These are phyloP conservation scores for Microthlaspi erraticum DNA, from an alignment of 345 rosid genomes.

Conservation along the genomic window DNA sequence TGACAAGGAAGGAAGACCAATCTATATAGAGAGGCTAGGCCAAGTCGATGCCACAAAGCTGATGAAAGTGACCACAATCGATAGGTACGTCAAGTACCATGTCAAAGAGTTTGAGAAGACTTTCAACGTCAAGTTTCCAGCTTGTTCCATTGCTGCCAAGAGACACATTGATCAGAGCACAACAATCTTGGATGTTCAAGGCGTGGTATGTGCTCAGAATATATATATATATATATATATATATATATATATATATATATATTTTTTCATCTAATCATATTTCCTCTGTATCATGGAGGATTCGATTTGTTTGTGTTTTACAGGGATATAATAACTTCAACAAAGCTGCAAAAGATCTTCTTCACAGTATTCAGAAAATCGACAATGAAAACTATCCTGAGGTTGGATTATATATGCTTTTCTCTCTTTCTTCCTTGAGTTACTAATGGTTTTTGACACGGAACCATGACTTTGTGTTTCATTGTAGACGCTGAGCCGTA, in stretches of 20 bases:
- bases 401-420: constrained; percentile 46
- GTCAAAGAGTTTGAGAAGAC: constrained; percentile 87
- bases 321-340: constrained; percentile 81
- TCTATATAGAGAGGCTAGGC: constrained; percentile 83
- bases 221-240: no score
- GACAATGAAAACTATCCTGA: constrained; percentile 89
- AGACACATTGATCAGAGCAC: constrained; percentile 90
- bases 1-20: constrained; percentile 85
- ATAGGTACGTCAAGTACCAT: constrained; percentile 81
- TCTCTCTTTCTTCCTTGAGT: constrained; percentile 3
- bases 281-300: constrained; percentile 1
- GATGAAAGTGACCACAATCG: constrained; percentile 80
- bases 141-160: constrained; percentile 76
- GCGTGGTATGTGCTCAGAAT: constrained; percentile 68
- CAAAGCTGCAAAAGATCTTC: constrained; percentile 83
- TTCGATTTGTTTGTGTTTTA: not conserved
- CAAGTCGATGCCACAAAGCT: constrained; percentile 82
- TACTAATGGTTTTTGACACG: constrained; percentile 16
- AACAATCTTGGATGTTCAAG: constrained; percentile 88
- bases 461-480: constrained; percentile 8
- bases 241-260: no score
- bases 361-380: constrained; percentile 68
- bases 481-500: constrained; percentile 86
- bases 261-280: no score
- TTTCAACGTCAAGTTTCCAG: constrained; percentile 73